Conservation (phyloP, 2,329 filamentous ascomycete genomes). For the Ophiocordyceps sinensis region DNA sequence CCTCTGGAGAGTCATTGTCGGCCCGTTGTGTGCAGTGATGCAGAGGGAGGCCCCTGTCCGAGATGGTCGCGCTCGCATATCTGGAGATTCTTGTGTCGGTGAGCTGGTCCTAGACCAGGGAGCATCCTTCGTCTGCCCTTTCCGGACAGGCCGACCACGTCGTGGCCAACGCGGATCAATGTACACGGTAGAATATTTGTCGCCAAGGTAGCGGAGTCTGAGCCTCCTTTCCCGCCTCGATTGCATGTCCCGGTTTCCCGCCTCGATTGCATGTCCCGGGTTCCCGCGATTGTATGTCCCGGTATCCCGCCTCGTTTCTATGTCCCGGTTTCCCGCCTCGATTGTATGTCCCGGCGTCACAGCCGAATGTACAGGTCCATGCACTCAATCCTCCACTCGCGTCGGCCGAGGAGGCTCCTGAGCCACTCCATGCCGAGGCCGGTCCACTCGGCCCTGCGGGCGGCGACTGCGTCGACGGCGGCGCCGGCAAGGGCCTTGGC, state of each 20-base stretch:
- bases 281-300: background rate
- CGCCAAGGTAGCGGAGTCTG: background rate
- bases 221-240: background rate
- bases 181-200: no score
- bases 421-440: constrained; percentile 77
- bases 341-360: background rate
- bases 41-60: no score
- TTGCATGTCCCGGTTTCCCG: background rate
- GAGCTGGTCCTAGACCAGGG: no score
- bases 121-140: no score
- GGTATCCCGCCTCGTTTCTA: background rate
- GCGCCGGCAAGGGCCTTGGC: constrained; percentile 52
- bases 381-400: constrained; percentile 84
- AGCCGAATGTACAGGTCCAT: constrained; percentile 76
- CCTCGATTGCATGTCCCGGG: background rate
- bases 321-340: background rate
- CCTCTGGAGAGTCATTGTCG: background rate
- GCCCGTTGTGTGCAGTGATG: background rate
- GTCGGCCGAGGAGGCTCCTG: constrained; percentile 61
- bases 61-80: background rate
- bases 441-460: constrained; percentile 50
- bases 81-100: no score
- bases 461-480: constrained; percentile 46
- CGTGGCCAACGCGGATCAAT: no score
- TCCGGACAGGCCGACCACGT: no score